Evolutionary conservation across 106 monocot genomes (phyloP).

Genomic region (Dendrobium catenatum): DNA sequence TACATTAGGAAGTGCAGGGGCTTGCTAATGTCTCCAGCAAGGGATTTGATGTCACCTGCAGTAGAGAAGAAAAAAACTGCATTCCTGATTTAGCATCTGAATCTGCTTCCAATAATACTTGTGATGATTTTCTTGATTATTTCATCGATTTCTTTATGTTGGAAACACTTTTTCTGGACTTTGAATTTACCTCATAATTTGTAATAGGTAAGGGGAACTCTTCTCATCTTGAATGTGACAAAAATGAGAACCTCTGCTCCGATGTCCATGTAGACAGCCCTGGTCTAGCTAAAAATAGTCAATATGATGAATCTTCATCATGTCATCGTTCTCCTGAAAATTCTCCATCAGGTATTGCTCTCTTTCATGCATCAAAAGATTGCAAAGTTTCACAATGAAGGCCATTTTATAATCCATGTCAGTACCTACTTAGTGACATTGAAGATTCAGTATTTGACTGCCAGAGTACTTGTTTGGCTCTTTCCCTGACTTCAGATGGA

Average conservation of each 20-base stretch:
- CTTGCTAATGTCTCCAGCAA: slow-evolving; percentile 27
- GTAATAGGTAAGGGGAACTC: slow-evolving; percentile 36
- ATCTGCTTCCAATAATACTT: slow-evolving; percentile 17
- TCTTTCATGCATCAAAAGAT: neutral
- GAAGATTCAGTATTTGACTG: too few relatives aligned
- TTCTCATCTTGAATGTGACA: slow-evolving; percentile 23
- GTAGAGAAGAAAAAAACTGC: slow-evolving; percentile 27
- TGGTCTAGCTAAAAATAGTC: slow-evolving; percentile 13
- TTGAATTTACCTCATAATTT: neutral
- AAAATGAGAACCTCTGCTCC: neutral
- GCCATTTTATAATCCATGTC: neutral
- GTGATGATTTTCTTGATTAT: neutral
- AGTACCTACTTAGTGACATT: too few relatives aligned
- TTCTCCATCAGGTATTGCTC: slow-evolving; percentile 35
- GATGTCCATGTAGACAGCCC: slow-evolving; percentile 12
- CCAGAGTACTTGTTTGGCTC: neutral
- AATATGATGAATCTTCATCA: slow-evolving; percentile 12
- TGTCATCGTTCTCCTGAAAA: slow-evolving; percentile 16
- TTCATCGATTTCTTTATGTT: neutral
- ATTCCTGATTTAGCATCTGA: slow-evolving; percentile 8
- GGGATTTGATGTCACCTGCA: slow-evolving; percentile 34
- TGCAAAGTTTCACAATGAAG: neutral
- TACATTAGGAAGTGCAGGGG: slow-evolving; percentile 26
- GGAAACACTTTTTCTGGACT: neutral
- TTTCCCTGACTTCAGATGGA: neutral